Base-by-base conservation (phyloP, 495 filamentous ascomycete genomes). In the Podospora pseudoanserina region DNA sequence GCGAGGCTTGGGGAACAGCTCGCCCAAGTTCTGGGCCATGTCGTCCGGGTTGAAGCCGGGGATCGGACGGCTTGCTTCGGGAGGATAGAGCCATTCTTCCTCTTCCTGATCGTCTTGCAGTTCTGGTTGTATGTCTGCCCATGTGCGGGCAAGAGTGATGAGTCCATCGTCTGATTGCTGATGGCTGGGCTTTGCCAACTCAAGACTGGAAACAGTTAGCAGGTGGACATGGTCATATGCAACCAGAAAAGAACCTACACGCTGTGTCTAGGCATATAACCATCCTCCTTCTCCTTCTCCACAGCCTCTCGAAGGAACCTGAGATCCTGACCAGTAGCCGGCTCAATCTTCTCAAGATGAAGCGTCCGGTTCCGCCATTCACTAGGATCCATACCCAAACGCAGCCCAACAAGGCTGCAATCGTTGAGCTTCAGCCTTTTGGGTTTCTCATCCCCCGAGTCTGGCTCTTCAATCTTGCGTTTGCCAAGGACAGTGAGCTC, bases 221-320 rank as follows among this genome's bases (percentile, higher is more conserved):
- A 59, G 56, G 6, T 18, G 18, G 56, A 27, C 54, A 56, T 28
- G 39, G 6, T 13, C 44, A 30, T 3, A 4, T 20, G 2, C 55
- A 34, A 5, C 15, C 4, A 2, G 0, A 15, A 55, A 0, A 19
- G 11, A 58, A 66, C 72, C 34, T 66, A 72, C 73, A 76, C 44
- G 13, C 72, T 74, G 16, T 65, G 70, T 26, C 70, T 63, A 20
- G 72, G 72, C 74, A 76, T 73, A 27, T 70, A 71, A 0, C 71
- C 72, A 16, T 67, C 69, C n/a, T 61, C 34, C 57, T 57, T 69
- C 49, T 63, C 66, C 13, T 44, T 60, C 53, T 69, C 67, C 15
- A 74, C 32, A 34, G 56, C 68, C 5, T 74, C 66, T 4, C 26
- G 58, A 28, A 75, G 65, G 9, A 67, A 60, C 28, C 54, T 58